phyloP scores from a whole-genome alignment of 2,329 filamentous ascomycete species.

The Xylaria sp. region DNA sequence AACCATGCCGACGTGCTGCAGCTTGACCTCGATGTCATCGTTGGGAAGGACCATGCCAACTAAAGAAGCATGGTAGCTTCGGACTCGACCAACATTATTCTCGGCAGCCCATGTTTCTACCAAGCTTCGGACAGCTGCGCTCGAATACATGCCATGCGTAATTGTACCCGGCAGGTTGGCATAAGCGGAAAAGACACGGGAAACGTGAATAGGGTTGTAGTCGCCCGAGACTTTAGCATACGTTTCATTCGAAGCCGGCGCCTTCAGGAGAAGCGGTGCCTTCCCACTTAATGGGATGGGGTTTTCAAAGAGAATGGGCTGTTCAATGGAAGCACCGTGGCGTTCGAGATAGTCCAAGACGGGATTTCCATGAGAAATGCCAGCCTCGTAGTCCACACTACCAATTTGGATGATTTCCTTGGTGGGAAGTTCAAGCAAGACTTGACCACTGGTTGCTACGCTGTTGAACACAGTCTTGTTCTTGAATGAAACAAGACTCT shows the following conservation, averaged over 20 bases:
- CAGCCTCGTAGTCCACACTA: constrained; percentile 95
- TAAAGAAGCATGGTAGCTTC: constrained; percentile 95
- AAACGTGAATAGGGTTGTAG: constrained; percentile 99
- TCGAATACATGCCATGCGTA: constrained; percentile 99
- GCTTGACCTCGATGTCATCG: constrained; percentile 91
- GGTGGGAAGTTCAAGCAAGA: constrained; percentile 91
- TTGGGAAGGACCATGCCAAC: constrained; percentile 99
- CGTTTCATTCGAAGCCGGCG: constrained; percentile 95
- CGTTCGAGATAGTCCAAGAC: constrained; percentile 96
- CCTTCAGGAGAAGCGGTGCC: constrained; percentile 86
- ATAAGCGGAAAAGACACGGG: constrained; percentile 94
- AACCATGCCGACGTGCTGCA: constrained; percentile 98
- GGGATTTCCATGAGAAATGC: constrained; percentile 91
- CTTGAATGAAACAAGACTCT: constrained; percentile 93
- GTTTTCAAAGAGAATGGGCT: constrained; percentile 97
- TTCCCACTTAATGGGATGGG: constrained; percentile 94
- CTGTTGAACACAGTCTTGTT: constrained; percentile 91
- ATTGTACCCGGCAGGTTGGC: constrained; percentile 96
- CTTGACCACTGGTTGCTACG: constrained; percentile 91
- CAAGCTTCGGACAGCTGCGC: constrained; percentile 91
- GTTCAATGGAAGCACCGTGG: constrained; percentile 90
- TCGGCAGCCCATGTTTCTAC: constrained; percentile 99
- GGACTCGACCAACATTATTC: constrained; percentile 96
- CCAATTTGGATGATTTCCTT: constrained; percentile 98
- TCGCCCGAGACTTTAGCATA: constrained; percentile 98